Base-by-base conservation (phyloP, 768 basidiomycete species). In the Sarcomyxa edulis region DNA sequence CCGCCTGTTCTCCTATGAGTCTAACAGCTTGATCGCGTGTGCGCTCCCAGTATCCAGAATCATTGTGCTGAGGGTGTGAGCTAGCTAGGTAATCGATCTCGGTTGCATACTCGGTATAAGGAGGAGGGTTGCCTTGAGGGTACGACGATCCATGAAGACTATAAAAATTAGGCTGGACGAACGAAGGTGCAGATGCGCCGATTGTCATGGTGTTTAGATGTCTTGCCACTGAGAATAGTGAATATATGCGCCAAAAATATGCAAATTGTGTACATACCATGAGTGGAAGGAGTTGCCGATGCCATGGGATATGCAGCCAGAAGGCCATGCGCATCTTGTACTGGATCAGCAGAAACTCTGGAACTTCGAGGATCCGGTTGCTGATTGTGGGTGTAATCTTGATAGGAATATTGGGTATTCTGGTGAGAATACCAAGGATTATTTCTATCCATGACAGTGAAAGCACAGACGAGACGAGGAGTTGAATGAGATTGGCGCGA, bases 281-380 rank as follows among this genome's bases (percentile, higher is more conserved):
- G 86, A 25, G 76, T 68, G 6, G 84, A 74, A n/a, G 85, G 84
- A 4, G 80, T 84, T 19, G 81, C 79, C 43, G 85, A 87, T 26
- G 81, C 81, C 50, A 81, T 70, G 26, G 87, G 83, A 55, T 86
- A 89, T 23, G 73, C 65, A 4, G 76, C 72, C 32, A 85, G 67
- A 18, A 89, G 59, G 37, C 71, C 61, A 45, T 85, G 84, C 2
- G 83, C 78, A 55, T 79, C 77, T 35, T 84, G 78, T 3, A 79
- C 78, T 4, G 78, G 65, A 54, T 78, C 71, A 24, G 67, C 49
- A 7, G 58, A 55, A 27, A 52, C 50, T 33, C 43, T 35, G 8
- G 43, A 35, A 23, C 37, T 31, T n/a, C 35, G 14, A 14, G 43
- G 39, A 33, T 19, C 31, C 9, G 33, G 3, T 6, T 26, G 34